Percentiles rank a stretch among this genome's conserved stretches.
Conservation (phyloP, 2,329 filamentous ascomycete species). For the Talaromyces sp. region DNA sequence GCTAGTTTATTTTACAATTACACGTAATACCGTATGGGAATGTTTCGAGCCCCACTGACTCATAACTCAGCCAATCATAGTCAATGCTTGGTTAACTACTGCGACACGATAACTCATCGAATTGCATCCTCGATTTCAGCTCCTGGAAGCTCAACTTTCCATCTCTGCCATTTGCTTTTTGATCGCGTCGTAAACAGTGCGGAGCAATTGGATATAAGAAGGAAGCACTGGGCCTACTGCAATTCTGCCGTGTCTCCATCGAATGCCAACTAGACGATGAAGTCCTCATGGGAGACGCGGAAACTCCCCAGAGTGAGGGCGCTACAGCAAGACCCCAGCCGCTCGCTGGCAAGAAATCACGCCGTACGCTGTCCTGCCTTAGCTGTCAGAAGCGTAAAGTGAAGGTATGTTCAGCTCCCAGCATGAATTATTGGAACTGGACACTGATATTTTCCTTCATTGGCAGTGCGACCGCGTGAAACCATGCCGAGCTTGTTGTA, state of each 20-base stretch:
- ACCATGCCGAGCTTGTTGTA: constrained; percentile 28
- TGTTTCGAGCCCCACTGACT: background rate
- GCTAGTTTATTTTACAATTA: background rate
- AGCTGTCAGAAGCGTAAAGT: constrained; percentile 31
- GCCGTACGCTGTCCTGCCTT: constrained; percentile 28
- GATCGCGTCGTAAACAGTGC: too few species aligned
- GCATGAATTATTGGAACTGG: background rate
- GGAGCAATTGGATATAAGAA: background rate
- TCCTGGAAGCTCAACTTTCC: too few species aligned
- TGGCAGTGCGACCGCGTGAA: constrained; percentile 27
- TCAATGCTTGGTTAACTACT: too few species aligned
- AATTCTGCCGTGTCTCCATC: background rate
- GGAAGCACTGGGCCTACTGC: background rate
- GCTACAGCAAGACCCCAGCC: background rate
- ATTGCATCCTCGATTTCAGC: too few species aligned
- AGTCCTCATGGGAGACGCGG: constrained; percentile 10
- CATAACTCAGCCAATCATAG: background rate
- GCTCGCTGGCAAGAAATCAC: constrained; percentile 23
- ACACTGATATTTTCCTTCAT: background rate
- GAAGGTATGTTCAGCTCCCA: constrained; percentile 21
- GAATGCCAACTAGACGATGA: constrained; percentile 6
- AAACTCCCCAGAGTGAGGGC: constrained; percentile 6
- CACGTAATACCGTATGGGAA: background rate
- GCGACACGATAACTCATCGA: background rate
- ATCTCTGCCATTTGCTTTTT: too few species aligned